Percentiles rank a stretch among this genome's conserved stretches.
Conservation (phyloP, 352 stramenopile genomes). For the Aphanomyces invadans region DNA sequence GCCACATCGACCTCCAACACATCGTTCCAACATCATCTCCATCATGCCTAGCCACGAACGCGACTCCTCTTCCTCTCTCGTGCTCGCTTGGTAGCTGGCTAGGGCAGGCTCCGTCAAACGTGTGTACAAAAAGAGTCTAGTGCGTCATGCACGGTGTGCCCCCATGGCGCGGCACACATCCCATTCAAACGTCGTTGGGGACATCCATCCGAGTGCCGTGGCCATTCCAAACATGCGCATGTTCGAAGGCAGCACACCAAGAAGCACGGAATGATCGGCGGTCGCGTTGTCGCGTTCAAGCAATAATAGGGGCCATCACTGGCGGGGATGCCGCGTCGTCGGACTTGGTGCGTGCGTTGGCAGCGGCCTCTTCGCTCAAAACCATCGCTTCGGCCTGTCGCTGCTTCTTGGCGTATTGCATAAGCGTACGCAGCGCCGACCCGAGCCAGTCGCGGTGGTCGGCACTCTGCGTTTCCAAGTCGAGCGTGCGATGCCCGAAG, state of each 20-base stretch:
- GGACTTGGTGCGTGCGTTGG: not conserved
- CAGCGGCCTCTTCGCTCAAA: not conserved
- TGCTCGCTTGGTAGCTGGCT: too few species aligned
- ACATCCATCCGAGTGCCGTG: too few species aligned
- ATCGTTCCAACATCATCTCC: not conserved
- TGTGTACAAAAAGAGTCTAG: too few species aligned
- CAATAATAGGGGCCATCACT: not conserved
- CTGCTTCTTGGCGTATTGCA: conserved; percentile 63
- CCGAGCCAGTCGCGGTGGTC: conserved; percentile 78
- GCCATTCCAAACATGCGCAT: too few species aligned
- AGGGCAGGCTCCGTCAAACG: too few species aligned
- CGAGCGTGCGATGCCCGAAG: conserved; percentile 63
- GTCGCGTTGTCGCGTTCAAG: not conserved
- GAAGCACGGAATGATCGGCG: not conserved
- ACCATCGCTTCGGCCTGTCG: conserved; percentile 40
- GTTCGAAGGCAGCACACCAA: too few species aligned
- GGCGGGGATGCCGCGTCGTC: not conserved
- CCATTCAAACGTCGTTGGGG: too few species aligned
- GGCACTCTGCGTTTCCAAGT: conserved; percentile 66
- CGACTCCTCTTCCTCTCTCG: too few species aligned
- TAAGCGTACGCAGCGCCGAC: conserved; percentile 62
- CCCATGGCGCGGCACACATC: too few species aligned
- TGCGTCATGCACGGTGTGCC: too few species aligned
- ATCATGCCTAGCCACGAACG: too few species aligned
- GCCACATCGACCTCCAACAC: conserved; percentile 1